A percentile compares a stretch with the other conserved stretches of the same genome.
These are phyloP conservation scores for Hortaea sp. DNA, from an alignment of 2,329 filamentous ascomycete species.

Conservation along the genomic window DNA sequence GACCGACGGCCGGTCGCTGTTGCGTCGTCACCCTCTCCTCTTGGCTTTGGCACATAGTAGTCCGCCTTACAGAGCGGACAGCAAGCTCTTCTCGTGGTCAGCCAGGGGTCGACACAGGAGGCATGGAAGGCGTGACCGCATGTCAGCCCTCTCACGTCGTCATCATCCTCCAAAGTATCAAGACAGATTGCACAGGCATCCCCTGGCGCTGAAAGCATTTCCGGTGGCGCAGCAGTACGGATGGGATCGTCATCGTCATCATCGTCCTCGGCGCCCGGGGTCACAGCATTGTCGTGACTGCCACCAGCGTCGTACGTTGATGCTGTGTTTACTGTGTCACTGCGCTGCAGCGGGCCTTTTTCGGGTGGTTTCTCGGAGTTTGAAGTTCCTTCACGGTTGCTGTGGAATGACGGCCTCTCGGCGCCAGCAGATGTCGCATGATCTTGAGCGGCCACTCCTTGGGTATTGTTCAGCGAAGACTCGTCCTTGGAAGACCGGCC, in stretches of 20 bases:
- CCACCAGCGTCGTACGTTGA: background rate
- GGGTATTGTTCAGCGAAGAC: slow-evolving; percentile 25
- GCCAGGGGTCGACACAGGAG: slow-evolving; percentile 89
- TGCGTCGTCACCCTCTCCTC: slow-evolving; percentile 45
- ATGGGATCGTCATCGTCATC: slow-evolving; percentile 74
- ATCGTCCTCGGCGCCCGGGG: slow-evolving; percentile 49
- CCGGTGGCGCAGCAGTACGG: slow-evolving; percentile 68
- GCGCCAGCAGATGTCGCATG: slow-evolving; percentile 29
- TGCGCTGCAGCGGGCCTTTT: slow-evolving; percentile 23
- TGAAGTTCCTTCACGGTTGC: slow-evolving; percentile 5
- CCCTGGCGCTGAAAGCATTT: slow-evolving; percentile 69
- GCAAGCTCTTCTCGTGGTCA: slow-evolving; percentile 86
- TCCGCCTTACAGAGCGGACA: slow-evolving; percentile 97
- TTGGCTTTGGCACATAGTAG: slow-evolving; percentile 90
- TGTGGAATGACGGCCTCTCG: slow-evolving; percentile 6
- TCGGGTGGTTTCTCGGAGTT: slow-evolving; percentile 17
- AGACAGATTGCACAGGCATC: slow-evolving; percentile 96
- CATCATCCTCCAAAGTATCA: slow-evolving; percentile 85
- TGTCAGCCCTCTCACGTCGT: slow-evolving; percentile 84
- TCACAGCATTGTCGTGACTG: slow-evolving; percentile 22
- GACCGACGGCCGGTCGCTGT: slow-evolving; percentile 6
- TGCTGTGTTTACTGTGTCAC: slow-evolving; percentile 18
- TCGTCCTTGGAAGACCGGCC: slow-evolving; percentile 21
- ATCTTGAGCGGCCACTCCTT: slow-evolving; percentile 36
- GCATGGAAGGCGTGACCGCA: slow-evolving; percentile 99